These are phyloP conservation scores for Piloderma croceum DNA, from an alignment of 768 basidiomycete genomes.

Conservation along the genomic window DNA sequence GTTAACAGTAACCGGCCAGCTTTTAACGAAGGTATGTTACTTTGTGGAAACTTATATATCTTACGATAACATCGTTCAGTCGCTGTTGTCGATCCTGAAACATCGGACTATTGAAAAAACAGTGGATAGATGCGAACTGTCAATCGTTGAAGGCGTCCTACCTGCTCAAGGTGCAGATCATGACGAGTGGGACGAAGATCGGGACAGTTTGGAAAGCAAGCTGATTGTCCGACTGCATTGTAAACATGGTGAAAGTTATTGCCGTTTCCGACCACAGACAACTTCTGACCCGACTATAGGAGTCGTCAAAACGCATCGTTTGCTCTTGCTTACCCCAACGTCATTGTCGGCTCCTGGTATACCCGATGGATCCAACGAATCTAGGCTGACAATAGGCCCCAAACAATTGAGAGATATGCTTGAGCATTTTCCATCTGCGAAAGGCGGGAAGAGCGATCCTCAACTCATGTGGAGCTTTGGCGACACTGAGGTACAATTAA, in stretches of 20 bases:
- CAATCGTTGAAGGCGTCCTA: constrained; percentile 51
- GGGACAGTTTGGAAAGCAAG: constrained; percentile 64
- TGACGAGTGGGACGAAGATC: constrained; percentile 37
- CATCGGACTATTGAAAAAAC: constrained; percentile 71
- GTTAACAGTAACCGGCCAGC: constrained; percentile 52
- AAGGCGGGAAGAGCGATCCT: constrained; percentile 62
- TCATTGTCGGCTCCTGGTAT: constrained; percentile 61
- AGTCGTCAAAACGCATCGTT: constrained; percentile 75
- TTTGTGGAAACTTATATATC: neutral
- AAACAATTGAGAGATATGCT: constrained; percentile 69
- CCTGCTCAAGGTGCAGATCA: constrained; percentile 20
- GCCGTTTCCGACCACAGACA: neutral
- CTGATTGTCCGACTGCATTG: constrained; percentile 71
- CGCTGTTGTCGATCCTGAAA: constrained; percentile 67
- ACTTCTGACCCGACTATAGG: constrained; percentile 37
- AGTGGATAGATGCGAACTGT: constrained; percentile 71
- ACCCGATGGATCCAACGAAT: constrained; percentile 54
- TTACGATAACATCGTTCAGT: constrained; percentile 31
- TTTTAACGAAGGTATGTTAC: constrained; percentile 57
- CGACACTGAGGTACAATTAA: constrained; percentile 60
- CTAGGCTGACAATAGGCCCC: constrained; percentile 66
- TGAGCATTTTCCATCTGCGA: constrained; percentile 71
- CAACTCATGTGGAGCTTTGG: constrained; percentile 80
- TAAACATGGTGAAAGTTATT: constrained; percentile 67
- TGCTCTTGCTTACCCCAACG: constrained; percentile 53